A percentile compares a stretch with the other conserved stretches of the same genome.
phyloP scores from a whole-genome alignment of 257 asterid species.

The Solanum appendiculatum region DNA sequence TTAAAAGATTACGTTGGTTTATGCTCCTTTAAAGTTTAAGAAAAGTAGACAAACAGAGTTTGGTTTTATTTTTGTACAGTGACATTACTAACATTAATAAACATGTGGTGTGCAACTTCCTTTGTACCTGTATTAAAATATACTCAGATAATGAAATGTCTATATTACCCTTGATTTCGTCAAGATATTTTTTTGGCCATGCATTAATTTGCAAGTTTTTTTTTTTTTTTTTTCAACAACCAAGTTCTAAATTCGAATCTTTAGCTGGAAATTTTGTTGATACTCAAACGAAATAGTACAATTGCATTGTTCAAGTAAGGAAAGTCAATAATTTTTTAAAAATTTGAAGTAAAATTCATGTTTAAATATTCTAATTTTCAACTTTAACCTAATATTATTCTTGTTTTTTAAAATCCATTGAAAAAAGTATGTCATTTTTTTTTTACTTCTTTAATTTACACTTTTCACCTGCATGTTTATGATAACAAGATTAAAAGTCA shows the following conservation, averaged over 20 bases:
- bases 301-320: not conserved
- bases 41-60: slow-evolving; percentile 28
- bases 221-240: not conserved
- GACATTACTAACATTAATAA: not conserved
- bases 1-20: slow-evolving; percentile 19
- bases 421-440: too few relatives aligned
- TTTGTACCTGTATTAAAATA: not conserved
- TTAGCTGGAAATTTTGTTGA: not conserved
- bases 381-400: not conserved
- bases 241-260: not conserved
- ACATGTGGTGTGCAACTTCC: not conserved
- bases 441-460: not conserved
- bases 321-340: not conserved
- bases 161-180: not conserved
- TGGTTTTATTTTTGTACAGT: not conserved
- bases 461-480: not conserved
- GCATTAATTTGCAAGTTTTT: not conserved
- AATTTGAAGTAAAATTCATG: too few relatives aligned
- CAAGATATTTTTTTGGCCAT: not conserved
- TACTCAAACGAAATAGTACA: not conserved
- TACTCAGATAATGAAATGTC: not conserved
- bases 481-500: not conserved
- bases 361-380: too few relatives aligned
- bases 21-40: slow-evolving; percentile 18
- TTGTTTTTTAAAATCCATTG: too few relatives aligned